Percentiles rank a stretch among this genome's conserved stretches.
Conservation (phyloP, 2,329 filamentous ascomycete species). For the Dryadomyces sulphureus region DNA sequence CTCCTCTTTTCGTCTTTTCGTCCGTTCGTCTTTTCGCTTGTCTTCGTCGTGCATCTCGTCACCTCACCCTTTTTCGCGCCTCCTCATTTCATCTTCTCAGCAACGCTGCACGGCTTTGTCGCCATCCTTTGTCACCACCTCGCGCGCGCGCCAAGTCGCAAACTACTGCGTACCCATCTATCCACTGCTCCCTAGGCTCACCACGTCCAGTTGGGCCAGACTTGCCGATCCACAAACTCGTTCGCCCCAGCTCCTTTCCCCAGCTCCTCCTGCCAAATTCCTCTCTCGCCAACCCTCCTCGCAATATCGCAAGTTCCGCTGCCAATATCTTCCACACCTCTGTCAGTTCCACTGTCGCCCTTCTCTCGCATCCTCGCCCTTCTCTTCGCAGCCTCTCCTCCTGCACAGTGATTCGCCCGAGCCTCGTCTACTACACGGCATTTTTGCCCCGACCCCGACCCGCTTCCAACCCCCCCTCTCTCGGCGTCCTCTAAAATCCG, state of each 20-base stretch:
- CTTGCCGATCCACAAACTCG: too few species aligned
- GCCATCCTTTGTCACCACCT: too few species aligned
- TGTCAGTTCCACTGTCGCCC: neutral
- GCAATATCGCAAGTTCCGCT: too few species aligned
- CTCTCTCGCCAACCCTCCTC: too few species aligned
- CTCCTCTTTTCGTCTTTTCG: neutral
- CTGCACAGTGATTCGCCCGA: neutral
- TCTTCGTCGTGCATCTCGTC: neutral
- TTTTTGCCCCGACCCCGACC: neutral
- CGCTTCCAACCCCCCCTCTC: neutral
- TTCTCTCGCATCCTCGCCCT: neutral
- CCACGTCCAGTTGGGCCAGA: too few species aligned
- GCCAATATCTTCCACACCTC: neutral
- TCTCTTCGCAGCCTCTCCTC: neutral
- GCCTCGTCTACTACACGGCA: neutral
- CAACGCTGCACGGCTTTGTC: neutral
- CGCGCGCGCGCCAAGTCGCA: too few species aligned
- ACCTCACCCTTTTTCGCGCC: neutral
- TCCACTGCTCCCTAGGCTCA: neutral
- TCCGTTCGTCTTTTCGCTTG: neutral
- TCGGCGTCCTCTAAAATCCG: constrained; percentile 2
- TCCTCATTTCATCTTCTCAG: neutral
- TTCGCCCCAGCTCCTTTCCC: too few species aligned
- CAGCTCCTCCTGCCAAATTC: too few species aligned
- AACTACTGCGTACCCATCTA: too few species aligned